Conservation (phyloP, 2,329 filamentous ascomycete genomes). For the Hirsutella thompsonii region DNA sequence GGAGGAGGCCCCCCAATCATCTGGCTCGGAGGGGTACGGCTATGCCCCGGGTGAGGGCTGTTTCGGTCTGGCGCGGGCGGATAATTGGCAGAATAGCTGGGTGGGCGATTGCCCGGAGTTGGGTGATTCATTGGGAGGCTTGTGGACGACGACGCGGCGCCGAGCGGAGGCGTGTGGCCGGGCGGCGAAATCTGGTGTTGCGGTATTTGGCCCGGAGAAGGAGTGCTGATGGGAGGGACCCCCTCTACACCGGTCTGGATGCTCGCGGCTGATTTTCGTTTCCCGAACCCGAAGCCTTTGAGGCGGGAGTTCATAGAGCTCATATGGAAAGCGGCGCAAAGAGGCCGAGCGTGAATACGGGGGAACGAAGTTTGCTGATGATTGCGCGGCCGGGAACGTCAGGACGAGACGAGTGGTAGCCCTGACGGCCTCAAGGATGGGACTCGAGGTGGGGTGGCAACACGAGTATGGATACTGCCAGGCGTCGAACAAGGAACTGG, state of each 20-base stretch:
- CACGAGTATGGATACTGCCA: background rate
- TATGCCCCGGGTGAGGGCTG: conserved; percentile 35
- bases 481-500: background rate
- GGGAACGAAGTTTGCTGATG: background rate
- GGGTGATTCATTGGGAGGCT: conserved; percentile 50
- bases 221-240: conserved; percentile 18
- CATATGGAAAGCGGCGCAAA: conserved; percentile 34
- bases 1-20: conserved; percentile 53
- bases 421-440: background rate
- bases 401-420: conserved; percentile 1
- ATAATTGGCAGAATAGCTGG: conserved; percentile 49
- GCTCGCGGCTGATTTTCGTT: conserved; percentile 58
- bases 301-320: conserved; percentile 71
- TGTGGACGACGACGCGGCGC: conserved; percentile 30
- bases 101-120: conserved; percentile 45
- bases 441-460: background rate
- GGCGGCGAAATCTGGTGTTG: conserved; percentile 28
- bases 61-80: conserved; percentile 36
- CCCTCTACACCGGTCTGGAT: conserved; percentile 35
- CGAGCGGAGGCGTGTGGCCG: conserved; percentile 19
- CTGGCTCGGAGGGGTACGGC: conserved; percentile 44
- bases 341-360: conserved; percentile 1
- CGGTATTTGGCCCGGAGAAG: conserved; percentile 35
- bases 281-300: conserved; percentile 70
- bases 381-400: background rate